Evolutionary conservation across 2,329 filamentous ascomycete species (phyloP).

Genomic region (Pestalotiopsis sp.): DNA sequence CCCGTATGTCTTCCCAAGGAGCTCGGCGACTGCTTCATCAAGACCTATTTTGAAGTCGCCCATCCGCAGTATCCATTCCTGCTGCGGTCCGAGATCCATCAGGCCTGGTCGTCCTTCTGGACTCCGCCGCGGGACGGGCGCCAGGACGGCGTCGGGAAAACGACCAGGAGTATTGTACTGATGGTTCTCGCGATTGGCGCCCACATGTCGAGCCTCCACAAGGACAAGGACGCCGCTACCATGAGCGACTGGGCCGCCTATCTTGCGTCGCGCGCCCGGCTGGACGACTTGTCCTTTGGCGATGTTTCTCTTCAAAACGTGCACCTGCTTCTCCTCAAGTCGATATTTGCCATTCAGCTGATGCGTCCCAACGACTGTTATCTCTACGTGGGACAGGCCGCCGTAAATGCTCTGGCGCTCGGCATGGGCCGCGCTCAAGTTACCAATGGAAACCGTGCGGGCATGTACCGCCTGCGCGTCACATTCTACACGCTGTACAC

Average conservation of each 20-base stretch:
- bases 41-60: neutral
- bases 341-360: neutral
- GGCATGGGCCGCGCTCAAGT: neutral
- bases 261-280: neutral
- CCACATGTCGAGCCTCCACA: neutral
- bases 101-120: neutral
- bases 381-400: neutral
- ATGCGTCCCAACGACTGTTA: neutral
- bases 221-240: neutral
- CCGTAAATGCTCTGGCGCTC: neutral
- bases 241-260: neutral
- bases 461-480: neutral
- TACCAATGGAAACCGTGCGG: neutral
- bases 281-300: neutral
- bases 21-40: neutral
- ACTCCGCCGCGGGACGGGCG: neutral
- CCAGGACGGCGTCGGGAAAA: neutral
- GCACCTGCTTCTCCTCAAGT: neutral
- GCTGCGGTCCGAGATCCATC: neutral
- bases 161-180: neutral
- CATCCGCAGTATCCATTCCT: neutral
- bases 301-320: neutral
- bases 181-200: neutral
- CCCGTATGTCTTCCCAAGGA: neutral
- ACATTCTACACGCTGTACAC: neutral